These are phyloP conservation scores for Nematocida minor DNA, from an alignment of 371 early-diverging fungal genomes.

Conservation along the genomic window DNA sequence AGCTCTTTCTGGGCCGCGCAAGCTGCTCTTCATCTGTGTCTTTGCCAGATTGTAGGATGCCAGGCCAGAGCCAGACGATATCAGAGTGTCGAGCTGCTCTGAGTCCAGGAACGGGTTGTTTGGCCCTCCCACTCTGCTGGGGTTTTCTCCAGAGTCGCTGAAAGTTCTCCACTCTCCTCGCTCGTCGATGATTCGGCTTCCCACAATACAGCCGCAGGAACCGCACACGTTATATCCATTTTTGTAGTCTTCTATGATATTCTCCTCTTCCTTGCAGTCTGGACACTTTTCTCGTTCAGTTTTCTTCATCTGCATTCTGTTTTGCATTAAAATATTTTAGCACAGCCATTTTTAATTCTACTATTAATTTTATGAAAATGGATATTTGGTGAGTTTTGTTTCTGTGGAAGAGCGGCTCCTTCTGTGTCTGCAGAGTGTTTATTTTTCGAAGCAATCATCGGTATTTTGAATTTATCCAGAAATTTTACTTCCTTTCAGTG, in stretches of 20 bases:
- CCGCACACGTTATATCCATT: constrained; percentile 85
- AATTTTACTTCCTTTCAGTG: no score
- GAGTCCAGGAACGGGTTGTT: constrained; percentile 66
- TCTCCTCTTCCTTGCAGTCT: constrained; percentile 67
- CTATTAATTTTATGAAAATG: no score
- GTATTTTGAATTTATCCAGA: no score
- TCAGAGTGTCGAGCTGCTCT: constrained; percentile 65
- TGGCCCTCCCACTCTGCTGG: constrained; percentile 93
- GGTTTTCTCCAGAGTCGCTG: constrained; percentile 77
- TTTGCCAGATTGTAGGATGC: constrained; percentile 61
- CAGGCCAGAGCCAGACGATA: constrained; percentile 56
- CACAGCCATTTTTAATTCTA: no score
- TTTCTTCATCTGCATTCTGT: constrained; percentile 40
- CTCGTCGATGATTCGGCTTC: constrained; percentile 91
- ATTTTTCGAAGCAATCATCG: no score
- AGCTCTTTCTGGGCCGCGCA: constrained; percentile 70
- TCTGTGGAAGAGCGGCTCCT: no score
- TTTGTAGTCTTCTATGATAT: constrained; percentile 86
- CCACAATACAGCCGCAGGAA: constrained; percentile 84
- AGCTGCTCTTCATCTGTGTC: constrained; percentile 65
- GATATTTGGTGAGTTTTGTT: no score
- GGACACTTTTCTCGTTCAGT: constrained; percentile 51
- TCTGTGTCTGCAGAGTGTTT: no score
- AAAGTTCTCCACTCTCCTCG: constrained; percentile 98
- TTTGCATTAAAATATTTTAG: constrained; percentile 9